phyloP scores from a whole-genome alignment of 371 early-diverging fungal species.

The Nematocida ironsii region DNA sequence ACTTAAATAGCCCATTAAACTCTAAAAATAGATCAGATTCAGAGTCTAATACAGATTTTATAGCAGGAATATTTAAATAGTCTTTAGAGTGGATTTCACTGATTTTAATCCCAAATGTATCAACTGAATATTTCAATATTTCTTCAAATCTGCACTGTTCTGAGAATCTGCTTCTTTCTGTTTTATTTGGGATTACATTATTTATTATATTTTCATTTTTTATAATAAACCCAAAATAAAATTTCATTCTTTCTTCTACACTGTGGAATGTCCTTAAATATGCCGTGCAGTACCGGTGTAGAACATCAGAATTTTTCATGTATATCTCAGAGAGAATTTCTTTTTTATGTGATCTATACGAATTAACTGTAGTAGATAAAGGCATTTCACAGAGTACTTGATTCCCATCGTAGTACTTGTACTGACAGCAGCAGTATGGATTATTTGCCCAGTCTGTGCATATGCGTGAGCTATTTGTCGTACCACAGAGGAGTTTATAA shows the following conservation, averaged over 20 bases:
- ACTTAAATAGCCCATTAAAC: no score
- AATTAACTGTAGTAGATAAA: not conserved
- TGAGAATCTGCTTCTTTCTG: not conserved
- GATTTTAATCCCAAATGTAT: slow-evolving; percentile 8
- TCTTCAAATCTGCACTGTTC: not conserved
- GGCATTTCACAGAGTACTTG: not conserved
- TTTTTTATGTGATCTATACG: not conserved
- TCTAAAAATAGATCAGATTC: no score
- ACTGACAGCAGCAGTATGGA: slow-evolving; percentile 1
- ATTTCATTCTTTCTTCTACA: slow-evolving; percentile 35
- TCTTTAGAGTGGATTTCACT: no score
- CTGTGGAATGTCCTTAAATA: slow-evolving; percentile 9
- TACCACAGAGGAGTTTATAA: not conserved
- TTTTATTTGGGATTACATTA: not conserved
- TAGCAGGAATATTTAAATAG: no score
- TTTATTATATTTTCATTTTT: not conserved
- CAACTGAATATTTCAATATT: slow-evolving; percentile 7
- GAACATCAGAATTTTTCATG: not conserved
- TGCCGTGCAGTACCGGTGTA: not conserved
- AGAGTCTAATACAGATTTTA: no score
- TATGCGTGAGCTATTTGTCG: not conserved
- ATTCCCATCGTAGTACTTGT: not conserved
- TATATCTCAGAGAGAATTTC: not conserved
- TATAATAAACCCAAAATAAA: slow-evolving; percentile 18
- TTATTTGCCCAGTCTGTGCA: not conserved